Evolutionary conservation across 768 basidiomycete genomes (phyloP), one percentile per base, ranked within the genome.

Genomic region (Coprinellus micaceus): DNA sequence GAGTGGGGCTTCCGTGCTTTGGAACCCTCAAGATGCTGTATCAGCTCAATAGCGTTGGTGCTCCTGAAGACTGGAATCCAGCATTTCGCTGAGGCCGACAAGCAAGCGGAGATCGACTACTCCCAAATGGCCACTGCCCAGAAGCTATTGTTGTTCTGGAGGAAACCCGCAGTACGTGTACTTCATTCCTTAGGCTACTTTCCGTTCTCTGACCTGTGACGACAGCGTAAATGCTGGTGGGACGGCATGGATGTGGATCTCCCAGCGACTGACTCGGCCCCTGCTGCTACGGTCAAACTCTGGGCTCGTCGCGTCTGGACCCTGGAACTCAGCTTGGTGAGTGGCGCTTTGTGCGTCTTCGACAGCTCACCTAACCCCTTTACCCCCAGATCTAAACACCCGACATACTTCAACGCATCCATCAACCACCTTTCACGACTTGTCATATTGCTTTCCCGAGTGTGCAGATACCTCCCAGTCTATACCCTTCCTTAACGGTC

Each of bases 241-340:
- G 97, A 99, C 64, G 96, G 96, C 11, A 78, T 94, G 37, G 94
- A 96, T 61, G 85, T 96, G 19, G 91, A 97, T 53, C 67, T 98
- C 41, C 83, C 88, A 7, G 77, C 80, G 3, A 68, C 76, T 1
- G 83, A 75, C 3, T 79, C 78, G 36, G 72, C 82, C 50, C 66
- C 79, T 6, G 74, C 79, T 9, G 76, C 80, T 63, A 74, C 71
- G 10, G 82, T 95, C 63, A 98, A 98, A 72, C 80, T 99, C 45
- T 98, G 97, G 96, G 94, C 96, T 19, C 82, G 97, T 56, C 78
- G 97, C 56, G 97, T 99, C 15, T 99, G 97, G 97, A 99, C 97
- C 10, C 78, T 99, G 56, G 97, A 99, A 76, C 80, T 98, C 57
- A 94, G 92, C 70, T 74, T 98, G 79, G 94, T 98, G 63, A 61